phyloP scores from a whole-genome alignment of 1,139 yeast genomes.

The Debaryomycetaceae sp. region DNA sequence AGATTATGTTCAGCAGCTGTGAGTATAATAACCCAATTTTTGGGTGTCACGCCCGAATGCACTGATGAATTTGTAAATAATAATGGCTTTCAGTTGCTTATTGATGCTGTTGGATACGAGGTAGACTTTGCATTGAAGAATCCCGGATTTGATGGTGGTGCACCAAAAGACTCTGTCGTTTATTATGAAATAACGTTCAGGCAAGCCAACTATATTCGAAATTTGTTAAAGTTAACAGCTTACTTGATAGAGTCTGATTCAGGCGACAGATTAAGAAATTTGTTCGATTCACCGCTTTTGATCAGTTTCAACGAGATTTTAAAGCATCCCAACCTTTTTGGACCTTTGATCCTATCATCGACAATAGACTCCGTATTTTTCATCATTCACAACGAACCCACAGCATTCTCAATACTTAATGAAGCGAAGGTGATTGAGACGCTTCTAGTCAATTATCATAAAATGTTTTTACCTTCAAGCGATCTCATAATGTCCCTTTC shows the following conservation, averaged over 20 bases:
- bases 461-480: conserved; percentile 53
- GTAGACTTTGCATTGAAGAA: conserved; percentile 60
- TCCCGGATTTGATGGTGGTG: conserved; percentile 49
- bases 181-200: conserved; percentile 60
- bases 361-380: conserved; percentile 66
- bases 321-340: conserved; percentile 59
- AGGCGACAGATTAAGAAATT: conserved; percentile 80
- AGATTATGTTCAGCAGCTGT: conserved; percentile 65
- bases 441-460: conserved; percentile 53
- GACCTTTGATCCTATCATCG: conserved; percentile 62
- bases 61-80: conserved; percentile 59
- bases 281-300: conserved; percentile 80
- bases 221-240: conserved; percentile 58
- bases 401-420: conserved; percentile 75
- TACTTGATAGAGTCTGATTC: conserved; percentile 67
- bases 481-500: conserved; percentile 63
- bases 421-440: conserved; percentile 75
- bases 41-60: conserved; percentile 45
- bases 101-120: conserved; percentile 62
- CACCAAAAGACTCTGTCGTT: conserved; percentile 52
- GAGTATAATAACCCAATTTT: conserved; percentile 56
- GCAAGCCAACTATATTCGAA: conserved; percentile 58
- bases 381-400: conserved; percentile 87
- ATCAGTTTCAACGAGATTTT: conserved; percentile 59
- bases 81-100: conserved; percentile 63